Percentiles rank a stretch among this genome's conserved stretches.
Conservation (phyloP, 2,329 filamentous ascomycete species). For the Sphaerostilbella broomeana region DNA sequence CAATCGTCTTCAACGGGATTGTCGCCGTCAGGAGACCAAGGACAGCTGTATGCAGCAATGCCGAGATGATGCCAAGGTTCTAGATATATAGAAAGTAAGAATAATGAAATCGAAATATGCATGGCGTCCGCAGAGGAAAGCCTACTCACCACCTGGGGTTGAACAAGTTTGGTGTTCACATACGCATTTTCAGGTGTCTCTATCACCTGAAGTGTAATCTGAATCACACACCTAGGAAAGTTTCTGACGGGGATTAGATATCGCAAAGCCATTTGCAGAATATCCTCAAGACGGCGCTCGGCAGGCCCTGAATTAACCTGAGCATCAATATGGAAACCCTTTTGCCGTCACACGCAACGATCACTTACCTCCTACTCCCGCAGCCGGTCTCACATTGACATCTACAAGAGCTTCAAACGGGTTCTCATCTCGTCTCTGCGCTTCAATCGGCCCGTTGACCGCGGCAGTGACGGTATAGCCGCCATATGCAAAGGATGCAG, state of each 20-base stretch:
- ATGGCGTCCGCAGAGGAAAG: background rate
- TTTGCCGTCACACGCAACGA: background rate
- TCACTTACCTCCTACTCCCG: constrained; percentile 68
- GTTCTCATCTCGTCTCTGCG: constrained; percentile 79
- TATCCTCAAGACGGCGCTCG: constrained; percentile 74
- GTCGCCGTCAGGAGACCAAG: constrained; percentile 75
- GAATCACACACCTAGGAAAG: constrained; percentile 71
- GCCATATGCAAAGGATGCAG: constrained; percentile 65
- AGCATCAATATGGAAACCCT: background rate
- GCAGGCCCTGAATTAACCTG: constrained; percentile 47
- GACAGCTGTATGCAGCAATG: constrained; percentile 72
- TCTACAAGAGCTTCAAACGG: constrained; percentile 88
- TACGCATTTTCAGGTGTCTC: constrained; percentile 62
- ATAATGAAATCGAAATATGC: background rate
- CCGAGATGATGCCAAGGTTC: constrained; percentile 74
- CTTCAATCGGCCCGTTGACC: constrained; percentile 90
- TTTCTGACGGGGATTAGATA: constrained; percentile 68
- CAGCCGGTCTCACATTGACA: constrained; percentile 79
- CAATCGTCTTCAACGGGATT: constrained; percentile 69
- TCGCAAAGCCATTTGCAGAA: constrained; percentile 65
- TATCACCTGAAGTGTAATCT: constrained; percentile 73
- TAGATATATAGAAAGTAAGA: constrained; percentile 26
- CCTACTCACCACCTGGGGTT: constrained; percentile 51
- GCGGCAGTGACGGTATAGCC: constrained; percentile 78
- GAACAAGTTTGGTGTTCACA: constrained; percentile 52